These are phyloP conservation scores for Apiotrichum veenhuisii DNA, from an alignment of 1,284 basidiomycete genomes.

Conservation along the genomic window DNA sequence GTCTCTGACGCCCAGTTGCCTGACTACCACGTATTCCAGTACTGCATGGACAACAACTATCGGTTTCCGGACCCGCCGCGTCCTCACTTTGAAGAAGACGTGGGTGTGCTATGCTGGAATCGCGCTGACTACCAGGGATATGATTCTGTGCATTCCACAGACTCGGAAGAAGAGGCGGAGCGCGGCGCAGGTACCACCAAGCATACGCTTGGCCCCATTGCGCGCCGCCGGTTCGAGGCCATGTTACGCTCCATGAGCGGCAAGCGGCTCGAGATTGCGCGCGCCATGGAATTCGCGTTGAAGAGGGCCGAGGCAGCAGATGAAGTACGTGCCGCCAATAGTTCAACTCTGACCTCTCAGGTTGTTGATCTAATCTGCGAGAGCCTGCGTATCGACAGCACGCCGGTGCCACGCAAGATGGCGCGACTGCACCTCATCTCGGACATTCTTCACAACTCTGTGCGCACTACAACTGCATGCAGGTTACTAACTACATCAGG, in stretches of 20 bases:
- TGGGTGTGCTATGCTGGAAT: conserved; percentile 38
- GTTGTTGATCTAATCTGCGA: conserved; percentile 79
- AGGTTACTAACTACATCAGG: conserved; percentile 15
- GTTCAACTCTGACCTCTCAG: conserved; percentile 48
- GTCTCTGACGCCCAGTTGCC: neutral
- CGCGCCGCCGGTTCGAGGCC: conserved; percentile 75
- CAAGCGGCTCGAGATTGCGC: conserved; percentile 81
- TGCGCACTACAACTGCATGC: conserved; percentile 10
- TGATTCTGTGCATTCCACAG: conserved; percentile 87
- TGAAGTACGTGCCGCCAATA: conserved; percentile 57
- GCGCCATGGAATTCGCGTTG: conserved; percentile 91
- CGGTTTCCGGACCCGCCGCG: conserved; percentile 52
- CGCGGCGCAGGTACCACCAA: conserved; percentile 64
- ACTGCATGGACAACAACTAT: conserved; percentile 65
- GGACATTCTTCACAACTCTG: conserved; percentile 96
- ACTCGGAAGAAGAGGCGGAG: conserved; percentile 91
- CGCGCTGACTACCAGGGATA: conserved; percentile 61
- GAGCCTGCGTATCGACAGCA: conserved; percentile 76
- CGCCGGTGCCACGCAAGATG: conserved; percentile 91
- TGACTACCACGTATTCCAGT: conserved; percentile 69
- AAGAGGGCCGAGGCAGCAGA: conserved; percentile 91
- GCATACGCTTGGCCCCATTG: conserved; percentile 68
- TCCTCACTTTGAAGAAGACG: conserved; percentile 81
- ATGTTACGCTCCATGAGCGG: conserved; percentile 84
- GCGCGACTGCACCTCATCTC: conserved; percentile 92